These are phyloP conservation scores for Dactylis glomerata DNA, from an alignment of 176 grass and related monocot species.

Conservation along the genomic window DNA sequence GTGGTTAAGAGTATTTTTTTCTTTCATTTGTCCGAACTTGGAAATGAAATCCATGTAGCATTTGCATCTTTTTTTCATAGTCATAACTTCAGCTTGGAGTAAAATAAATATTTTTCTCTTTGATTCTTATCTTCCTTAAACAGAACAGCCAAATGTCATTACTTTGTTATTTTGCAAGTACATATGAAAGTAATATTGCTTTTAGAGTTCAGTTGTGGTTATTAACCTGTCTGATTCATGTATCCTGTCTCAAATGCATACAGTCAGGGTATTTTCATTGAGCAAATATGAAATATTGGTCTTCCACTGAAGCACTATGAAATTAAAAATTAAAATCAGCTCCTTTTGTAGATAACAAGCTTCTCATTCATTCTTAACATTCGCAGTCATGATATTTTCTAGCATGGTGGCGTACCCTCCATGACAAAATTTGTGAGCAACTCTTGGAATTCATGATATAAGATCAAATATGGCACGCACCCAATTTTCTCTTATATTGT, in stretches of 20 bases:
- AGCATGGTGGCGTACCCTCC: not conserved
- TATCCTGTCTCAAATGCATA: not conserved
- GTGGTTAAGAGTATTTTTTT: not conserved
- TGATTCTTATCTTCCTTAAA: not conserved
- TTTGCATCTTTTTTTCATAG: not conserved
- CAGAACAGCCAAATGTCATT: not conserved
- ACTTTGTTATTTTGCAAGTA: not conserved
- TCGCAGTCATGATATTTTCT: not conserved
- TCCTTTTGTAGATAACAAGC: not conserved
- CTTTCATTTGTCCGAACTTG: not conserved
- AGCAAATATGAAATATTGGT: not conserved
- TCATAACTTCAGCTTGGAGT: not conserved
- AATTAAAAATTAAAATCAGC: not conserved
- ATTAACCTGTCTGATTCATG: not conserved
- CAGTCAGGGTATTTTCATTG: not conserved
- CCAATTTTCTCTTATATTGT: not conserved
- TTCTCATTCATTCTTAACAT: not conserved
- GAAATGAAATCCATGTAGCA: not conserved
- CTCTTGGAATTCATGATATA: slow-evolving; percentile 1
- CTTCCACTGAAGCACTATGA: not conserved
- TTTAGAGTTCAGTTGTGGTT: not conserved
- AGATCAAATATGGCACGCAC: not conserved
- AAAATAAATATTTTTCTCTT: not conserved
- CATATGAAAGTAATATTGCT: not conserved
- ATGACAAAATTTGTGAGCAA: not conserved